Percentiles rank a stretch among this genome's conserved stretches.
Evolutionary conservation across 2,329 filamentous ascomycete species (phyloP).

Genomic region (Piedraia hortae): DNA sequence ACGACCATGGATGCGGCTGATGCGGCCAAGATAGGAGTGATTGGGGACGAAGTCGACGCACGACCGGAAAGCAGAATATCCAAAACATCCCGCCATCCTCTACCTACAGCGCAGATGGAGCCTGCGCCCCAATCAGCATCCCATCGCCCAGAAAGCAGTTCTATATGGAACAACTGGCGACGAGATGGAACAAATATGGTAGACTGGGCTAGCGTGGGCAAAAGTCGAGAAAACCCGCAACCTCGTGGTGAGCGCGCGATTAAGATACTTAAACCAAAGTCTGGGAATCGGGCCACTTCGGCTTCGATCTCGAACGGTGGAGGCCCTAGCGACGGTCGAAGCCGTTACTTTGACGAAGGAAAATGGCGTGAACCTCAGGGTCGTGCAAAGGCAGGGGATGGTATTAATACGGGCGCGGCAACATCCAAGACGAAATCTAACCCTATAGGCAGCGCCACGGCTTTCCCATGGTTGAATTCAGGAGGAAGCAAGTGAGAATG

Average conservation of each 20-base stretch:
- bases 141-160: conserved; percentile 6
- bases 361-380: conserved; percentile 9
- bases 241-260: conserved; percentile 47
- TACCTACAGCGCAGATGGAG: conserved; percentile 1
- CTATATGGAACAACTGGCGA: conserved; percentile 23
- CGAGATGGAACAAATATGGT: conserved; percentile 15
- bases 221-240: conserved; percentile 32
- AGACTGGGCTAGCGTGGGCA: conserved; percentile 29
- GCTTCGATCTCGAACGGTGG: conserved; percentile 6
- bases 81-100: conserved; percentile 6
- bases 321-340: conserved; percentile 8
- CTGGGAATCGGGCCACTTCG: conserved; percentile 24
- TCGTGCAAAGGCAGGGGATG: conserved; percentile 2
- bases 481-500: conserved; percentile 2
- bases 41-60: conserved; percentile 6
- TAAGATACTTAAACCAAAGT: conserved; percentile 72
- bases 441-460: conserved; percentile 72
- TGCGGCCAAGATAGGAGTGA: conserved; percentile 5
- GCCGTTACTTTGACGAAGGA: conserved; percentile 23
- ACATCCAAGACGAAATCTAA: conserved; percentile 27
- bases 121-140: conserved; percentile 2
- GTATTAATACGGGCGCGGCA: conserved; percentile 2
- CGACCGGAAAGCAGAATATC: conserved; percentile 7
- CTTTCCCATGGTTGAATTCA: conserved; percentile 69
- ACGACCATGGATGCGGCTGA: conserved; percentile 4